Percentiles rank a stretch among this genome's conserved stretches.
Conservation (phyloP, 257 asterid genomes). For the Nicotiana tabacum region DNA sequence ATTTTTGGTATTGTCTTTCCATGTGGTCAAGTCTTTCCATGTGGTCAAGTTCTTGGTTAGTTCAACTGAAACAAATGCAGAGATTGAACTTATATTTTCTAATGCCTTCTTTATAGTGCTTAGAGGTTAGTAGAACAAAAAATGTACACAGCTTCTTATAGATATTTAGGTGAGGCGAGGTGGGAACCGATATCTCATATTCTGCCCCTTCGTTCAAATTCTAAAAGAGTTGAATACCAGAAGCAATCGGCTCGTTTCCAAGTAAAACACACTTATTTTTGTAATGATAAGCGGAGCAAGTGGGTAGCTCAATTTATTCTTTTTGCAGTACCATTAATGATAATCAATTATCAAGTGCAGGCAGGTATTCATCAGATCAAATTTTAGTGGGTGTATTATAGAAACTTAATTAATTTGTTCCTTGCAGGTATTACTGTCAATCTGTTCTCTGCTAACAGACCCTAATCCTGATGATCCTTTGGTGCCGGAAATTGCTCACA, state of each 20-base stretch:
- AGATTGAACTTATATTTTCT: neutral
- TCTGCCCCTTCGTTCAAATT: neutral
- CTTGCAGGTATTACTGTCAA: constrained; percentile 17
- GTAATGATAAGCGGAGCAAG: neutral
- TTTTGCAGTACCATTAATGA: neutral
- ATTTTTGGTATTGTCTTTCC: neutral
- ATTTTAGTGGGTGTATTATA: neutral
- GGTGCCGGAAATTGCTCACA: constrained; percentile 16
- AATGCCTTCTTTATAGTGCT: neutral
- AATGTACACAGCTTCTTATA: neutral
- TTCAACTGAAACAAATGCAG: neutral
- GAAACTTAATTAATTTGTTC: neutral
- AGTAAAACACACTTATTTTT: neutral
- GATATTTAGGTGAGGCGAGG: neutral
- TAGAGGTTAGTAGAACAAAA: neutral
- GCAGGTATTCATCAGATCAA: neutral
- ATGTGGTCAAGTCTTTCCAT: neutral
- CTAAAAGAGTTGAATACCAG: neutral
- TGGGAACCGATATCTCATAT: neutral
- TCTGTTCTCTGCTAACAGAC: constrained; percentile 17
- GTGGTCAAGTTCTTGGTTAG: neutral
- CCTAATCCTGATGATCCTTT: constrained; percentile 13
- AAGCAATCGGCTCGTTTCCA: neutral
- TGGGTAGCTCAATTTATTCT: neutral
- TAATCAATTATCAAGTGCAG: neutral